These are phyloP conservation scores for Puya raimondii DNA, from an alignment of 176 grass and related monocot genomes.

Conservation along the genomic window DNA sequence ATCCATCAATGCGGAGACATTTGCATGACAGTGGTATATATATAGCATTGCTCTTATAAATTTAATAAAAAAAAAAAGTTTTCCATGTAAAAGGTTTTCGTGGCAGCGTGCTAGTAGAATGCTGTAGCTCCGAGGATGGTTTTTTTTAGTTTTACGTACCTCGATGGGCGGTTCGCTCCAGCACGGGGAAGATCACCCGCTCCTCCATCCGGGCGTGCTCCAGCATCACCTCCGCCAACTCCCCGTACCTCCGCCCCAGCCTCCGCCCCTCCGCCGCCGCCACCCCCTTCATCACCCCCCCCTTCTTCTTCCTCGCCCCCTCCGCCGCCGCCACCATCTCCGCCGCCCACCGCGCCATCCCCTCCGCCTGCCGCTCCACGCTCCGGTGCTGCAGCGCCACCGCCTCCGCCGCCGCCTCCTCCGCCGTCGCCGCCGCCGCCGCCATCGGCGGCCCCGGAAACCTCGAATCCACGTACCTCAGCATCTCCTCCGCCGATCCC, in stretches of 20 bases:
- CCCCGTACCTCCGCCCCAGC: conserved; percentile 59
- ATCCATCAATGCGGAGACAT: no score
- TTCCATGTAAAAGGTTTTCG: no score
- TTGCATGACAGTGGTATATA: no score
- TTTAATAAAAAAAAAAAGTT: no score
- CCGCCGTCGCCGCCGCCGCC: conserved; percentile 13
- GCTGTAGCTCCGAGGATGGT: no score
- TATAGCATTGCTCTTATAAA: no score
- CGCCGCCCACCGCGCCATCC: conserved; percentile 42
- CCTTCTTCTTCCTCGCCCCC: conserved; percentile 42
- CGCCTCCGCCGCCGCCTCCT: conserved; percentile 21
- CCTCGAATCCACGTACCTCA: conserved; percentile 52
- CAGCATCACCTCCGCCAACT: conserved; percentile 81
- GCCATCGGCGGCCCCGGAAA: conserved; percentile 41
- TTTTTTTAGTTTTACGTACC: conserved; percentile 18
- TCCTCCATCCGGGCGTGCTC: conserved; percentile 99
- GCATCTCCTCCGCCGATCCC: conserved; percentile 47
- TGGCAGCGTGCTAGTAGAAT: no score
- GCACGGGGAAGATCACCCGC: conserved; percentile 62
- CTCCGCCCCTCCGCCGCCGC: conserved; percentile 57
- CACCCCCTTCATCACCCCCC: background rate
- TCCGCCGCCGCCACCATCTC: conserved; percentile 54
- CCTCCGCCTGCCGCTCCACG: conserved; percentile 69
- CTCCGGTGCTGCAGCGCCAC: conserved; percentile 79
- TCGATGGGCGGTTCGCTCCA: conserved; percentile 59